Conservation (phyloP, 371 early-diverging fungal genomes). For the Mucor piriformis region DNA sequence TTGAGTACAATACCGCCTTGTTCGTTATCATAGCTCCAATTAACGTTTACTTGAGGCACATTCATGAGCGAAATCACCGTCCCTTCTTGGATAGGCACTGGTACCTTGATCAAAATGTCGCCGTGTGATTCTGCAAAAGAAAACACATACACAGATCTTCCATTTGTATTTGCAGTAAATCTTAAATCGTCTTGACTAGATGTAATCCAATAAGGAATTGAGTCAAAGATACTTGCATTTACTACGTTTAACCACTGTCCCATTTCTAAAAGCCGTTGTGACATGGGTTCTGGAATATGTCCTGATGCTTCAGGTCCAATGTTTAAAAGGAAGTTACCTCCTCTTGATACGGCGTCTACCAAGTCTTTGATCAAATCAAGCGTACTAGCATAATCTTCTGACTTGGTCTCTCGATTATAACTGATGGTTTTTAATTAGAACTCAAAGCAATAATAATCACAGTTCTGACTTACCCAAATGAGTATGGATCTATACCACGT, state of each 20-base stretch:
- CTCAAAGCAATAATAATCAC: too few relatives aligned
- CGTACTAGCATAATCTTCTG: constrained; percentile 30
- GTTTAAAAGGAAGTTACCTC: constrained; percentile 36
- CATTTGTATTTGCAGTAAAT: constrained; percentile 22
- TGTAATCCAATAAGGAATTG: constrained; percentile 18
- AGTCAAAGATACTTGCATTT: constrained; percentile 5
- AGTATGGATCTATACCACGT: constrained; percentile 45
- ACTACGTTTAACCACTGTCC: constrained; percentile 29
- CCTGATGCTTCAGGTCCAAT: constrained; percentile 41
- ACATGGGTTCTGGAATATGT: constrained; percentile 18
- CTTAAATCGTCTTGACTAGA: constrained; percentile 7
- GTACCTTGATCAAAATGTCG: not conserved
- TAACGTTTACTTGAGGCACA: not conserved
- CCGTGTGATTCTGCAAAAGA: not conserved
- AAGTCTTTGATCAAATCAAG: constrained; percentile 25
- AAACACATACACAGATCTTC: constrained; percentile 27
- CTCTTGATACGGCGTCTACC: constrained; percentile 29
- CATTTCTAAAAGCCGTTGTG: constrained; percentile 12
- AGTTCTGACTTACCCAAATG: constrained; percentile 38
- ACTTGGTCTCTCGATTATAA: constrained; percentile 31
- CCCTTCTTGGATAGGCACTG: not conserved
- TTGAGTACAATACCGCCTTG: not conserved
- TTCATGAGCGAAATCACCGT: not conserved
- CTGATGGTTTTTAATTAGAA: not conserved
- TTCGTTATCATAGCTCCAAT: not conserved